phyloP scores from a whole-genome alignment of 805 yeast species.

The Saccharomycopsis fermentans region DNA sequence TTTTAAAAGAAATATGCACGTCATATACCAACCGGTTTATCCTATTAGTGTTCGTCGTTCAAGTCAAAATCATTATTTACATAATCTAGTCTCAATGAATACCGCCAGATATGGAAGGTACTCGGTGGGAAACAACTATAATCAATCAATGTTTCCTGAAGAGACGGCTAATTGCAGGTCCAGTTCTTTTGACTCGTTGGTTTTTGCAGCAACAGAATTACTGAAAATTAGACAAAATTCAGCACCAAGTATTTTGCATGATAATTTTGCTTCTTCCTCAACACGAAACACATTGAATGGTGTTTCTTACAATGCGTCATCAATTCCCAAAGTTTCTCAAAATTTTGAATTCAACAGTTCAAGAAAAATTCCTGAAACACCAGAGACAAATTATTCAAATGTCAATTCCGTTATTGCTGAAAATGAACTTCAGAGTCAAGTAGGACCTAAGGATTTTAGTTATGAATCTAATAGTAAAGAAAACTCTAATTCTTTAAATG shows the following conservation, averaged over 20 bases:
- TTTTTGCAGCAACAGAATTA: background rate
- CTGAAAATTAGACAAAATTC: slow-evolving; percentile 1
- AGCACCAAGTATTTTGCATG: background rate
- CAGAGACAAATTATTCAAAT: background rate
- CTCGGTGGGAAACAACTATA: background rate
- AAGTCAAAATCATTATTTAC: background rate
- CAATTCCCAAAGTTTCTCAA: background rate
- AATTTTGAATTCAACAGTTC: background rate
- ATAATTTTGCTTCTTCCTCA: background rate
- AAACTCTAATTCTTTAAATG: background rate
- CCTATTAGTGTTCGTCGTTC: background rate
- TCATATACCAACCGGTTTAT: background rate
- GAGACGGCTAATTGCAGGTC: background rate
- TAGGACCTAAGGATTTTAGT: background rate
- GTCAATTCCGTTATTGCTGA: background rate
- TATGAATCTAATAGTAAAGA: background rate
- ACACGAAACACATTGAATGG: background rate
- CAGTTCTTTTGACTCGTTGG: background rate
- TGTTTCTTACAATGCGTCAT: background rate
- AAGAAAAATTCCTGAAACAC: background rate
- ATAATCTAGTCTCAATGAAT: background rate
- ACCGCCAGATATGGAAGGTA: background rate
- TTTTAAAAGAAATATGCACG: background rate
- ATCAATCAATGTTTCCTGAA: background rate
- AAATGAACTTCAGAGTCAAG: background rate